Percentiles rank a stretch among this genome's conserved stretches.
Conservation (phyloP, 2,329 filamentous ascomycete species). For the Rhynchosporium agropyri region DNA sequence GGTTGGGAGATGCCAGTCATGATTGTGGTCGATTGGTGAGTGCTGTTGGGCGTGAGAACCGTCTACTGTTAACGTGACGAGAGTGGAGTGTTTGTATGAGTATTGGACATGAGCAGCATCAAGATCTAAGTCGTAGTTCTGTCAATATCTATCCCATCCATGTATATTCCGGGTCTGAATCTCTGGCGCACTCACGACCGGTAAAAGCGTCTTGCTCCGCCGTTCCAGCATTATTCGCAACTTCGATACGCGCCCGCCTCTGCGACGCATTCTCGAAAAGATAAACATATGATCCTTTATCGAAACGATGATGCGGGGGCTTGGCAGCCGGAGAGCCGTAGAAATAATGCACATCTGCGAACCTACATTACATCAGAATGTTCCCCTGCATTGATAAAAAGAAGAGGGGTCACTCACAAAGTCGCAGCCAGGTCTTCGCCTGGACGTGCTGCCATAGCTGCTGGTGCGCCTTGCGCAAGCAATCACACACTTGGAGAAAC, state of each 20-base stretch:
- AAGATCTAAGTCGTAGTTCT: constrained; percentile 53
- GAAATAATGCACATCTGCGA: constrained; percentile 78
- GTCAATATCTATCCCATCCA: constrained; percentile 16
- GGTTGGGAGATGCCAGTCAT: constrained; percentile 75
- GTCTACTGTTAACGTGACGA: constrained; percentile 69
- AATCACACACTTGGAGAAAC: background rate
- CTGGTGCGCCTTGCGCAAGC: constrained; percentile 17
- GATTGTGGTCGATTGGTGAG: constrained; percentile 46
- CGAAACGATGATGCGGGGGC: constrained; percentile 78
- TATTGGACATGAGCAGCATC: constrained; percentile 67
- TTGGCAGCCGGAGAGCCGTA: constrained; percentile 67
- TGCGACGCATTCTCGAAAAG: constrained; percentile 73
- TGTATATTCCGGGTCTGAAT: background rate
- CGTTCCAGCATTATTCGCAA: constrained; percentile 74
- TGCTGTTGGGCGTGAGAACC: constrained; percentile 38
- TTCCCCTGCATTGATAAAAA: background rate
- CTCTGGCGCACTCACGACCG: constrained; percentile 61
- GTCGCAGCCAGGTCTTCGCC: constrained; percentile 56
- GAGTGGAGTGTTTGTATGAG: constrained; percentile 72
- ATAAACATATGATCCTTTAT: constrained; percentile 79
- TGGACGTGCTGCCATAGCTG: constrained; percentile 49
- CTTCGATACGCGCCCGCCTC: constrained; percentile 69
- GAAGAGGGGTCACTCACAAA: constrained; percentile 48
- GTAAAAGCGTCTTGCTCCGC: constrained; percentile 79
- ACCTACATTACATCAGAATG: constrained; percentile 52